Percentiles rank a stretch among this genome's conserved stretches.
These are phyloP conservation scores for Orychophragmus violaceus DNA, from an alignment of 345 rosid genomes.

Conservation along the genomic window DNA sequence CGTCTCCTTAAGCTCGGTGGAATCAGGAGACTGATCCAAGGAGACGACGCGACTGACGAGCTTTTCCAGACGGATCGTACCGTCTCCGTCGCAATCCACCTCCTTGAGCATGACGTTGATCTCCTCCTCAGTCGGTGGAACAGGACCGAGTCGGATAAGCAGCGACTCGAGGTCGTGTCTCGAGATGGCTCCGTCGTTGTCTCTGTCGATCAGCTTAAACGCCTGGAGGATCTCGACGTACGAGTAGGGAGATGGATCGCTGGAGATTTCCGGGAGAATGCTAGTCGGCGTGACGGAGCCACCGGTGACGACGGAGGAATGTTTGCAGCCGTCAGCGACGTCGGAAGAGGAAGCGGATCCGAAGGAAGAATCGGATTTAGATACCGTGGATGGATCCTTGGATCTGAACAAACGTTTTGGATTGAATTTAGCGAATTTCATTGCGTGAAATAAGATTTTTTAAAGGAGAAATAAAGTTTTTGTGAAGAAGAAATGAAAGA, in stretches of 20 bases:
- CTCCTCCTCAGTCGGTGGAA: constrained; percentile 51
- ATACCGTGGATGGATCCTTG: constrained; percentile 34
- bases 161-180: constrained; percentile 57
- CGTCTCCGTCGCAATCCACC: constrained; percentile 28
- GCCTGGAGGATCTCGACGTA: constrained; percentile 43
- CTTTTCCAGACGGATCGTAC: constrained; percentile 45
- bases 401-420: constrained; percentile 59
- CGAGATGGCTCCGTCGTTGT: constrained; percentile 54
- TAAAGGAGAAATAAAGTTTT: background rate
- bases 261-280: constrained; percentile 44
- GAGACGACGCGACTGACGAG: constrained; percentile 40
- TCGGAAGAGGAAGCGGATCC: constrained; percentile 40
- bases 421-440: constrained; percentile 47
- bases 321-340: constrained; percentile 16
- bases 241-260: constrained; percentile 26
- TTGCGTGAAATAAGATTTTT: background rate
- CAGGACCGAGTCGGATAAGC: constrained; percentile 44
- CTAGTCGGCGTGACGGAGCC: constrained; percentile 60
- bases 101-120: constrained; percentile 47
- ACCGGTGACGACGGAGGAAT: background rate
- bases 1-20: constrained; percentile 61
- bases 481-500: constrained; percentile 11
- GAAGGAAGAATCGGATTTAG: constrained; percentile 47
- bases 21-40: constrained; percentile 15
- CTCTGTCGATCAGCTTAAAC: constrained; percentile 47